Evolutionary conservation across 495 filamentous ascomycete genomes (phyloP).

Genomic region (Daldinia vernicosa): DNA sequence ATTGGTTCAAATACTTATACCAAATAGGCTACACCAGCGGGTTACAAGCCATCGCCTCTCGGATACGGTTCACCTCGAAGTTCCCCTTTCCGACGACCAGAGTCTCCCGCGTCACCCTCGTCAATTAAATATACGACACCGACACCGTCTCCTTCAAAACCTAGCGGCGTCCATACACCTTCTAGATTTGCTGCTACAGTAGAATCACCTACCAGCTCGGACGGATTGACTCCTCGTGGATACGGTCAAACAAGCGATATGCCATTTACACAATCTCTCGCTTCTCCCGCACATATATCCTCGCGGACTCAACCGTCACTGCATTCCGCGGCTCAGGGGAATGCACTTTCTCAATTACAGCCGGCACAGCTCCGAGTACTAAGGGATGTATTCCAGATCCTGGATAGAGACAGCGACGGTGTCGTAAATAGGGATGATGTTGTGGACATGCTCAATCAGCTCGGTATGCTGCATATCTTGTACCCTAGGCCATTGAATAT

Average conservation of each 20-base stretch:
- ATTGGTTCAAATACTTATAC: conserved; percentile 29
- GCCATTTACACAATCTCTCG: conserved; percentile 55
- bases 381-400: conserved; percentile 85
- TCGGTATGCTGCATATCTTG: conserved; percentile 59
- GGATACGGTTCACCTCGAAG: conserved; percentile 73
- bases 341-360: conserved; percentile 69
- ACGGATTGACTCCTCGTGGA: conserved; percentile 56
- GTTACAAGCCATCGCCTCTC: conserved; percentile 77
- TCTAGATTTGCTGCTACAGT: conserved; percentile 51
- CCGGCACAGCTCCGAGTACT: conserved; percentile 76
- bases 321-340: conserved; percentile 49
- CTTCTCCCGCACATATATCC: conserved; percentile 52
- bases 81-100: conserved; percentile 78
- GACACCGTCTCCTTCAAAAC: conserved; percentile 55
- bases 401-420: conserved; percentile 84
- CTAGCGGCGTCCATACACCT: conserved; percentile 44
- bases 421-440: conserved; percentile 79
- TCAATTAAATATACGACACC: conserved; percentile 60
- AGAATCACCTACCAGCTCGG: conserved; percentile 41
- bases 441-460: conserved; percentile 77
- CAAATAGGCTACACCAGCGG: conserved; percentile 57
- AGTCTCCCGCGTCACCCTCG: conserved; percentile 60
- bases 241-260: conserved; percentile 44
- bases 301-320: conserved; percentile 44
- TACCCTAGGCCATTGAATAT: neutral